Percentiles rank a stretch among this genome's conserved stretches.
phyloP scores from a whole-genome alignment of 176 grass and related monocot genomes.

The Musa troglodytarum region DNA sequence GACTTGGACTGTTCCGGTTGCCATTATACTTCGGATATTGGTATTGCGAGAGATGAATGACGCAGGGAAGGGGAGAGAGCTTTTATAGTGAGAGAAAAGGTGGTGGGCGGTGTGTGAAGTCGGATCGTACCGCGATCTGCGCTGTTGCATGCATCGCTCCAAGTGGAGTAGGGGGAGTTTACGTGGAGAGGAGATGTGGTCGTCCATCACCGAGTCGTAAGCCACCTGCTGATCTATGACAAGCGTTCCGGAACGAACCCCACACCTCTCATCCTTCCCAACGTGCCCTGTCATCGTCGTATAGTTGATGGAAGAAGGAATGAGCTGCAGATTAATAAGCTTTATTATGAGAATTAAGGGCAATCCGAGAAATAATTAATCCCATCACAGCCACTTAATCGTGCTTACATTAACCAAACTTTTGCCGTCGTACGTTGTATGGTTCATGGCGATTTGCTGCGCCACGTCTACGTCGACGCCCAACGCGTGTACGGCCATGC shows the following conservation, averaged over 20 bases:
- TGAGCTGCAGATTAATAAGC: no score
- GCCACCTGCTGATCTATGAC: neutral
- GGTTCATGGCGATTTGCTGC: neutral
- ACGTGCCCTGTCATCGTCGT: no score
- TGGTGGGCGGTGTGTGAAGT: no score
- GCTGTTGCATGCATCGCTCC: neutral
- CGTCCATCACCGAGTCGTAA: neutral
- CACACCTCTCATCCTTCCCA: no score
- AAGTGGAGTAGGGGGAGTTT: neutral
- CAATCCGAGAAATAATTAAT: neutral
- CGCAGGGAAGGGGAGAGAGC: neutral
- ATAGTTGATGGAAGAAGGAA: no score
- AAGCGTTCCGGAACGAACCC: no score
- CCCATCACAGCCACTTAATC: neutral
- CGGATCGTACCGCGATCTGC: no score
- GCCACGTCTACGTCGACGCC: neutral
- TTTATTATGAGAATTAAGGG: no score
- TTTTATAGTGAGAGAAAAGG: neutral
- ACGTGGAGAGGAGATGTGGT: neutral
- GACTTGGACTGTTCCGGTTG: neutral
- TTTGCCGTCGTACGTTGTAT: no score
- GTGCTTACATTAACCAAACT: no score
- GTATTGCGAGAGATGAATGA: neutral
- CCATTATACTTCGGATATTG: neutral
- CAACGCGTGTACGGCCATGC: neutral